Evolutionary conservation across 345 rosid genomes (phyloP), one percentile per base, ranked within the genome.

Genomic region (Gossypium stocksii): DNA sequence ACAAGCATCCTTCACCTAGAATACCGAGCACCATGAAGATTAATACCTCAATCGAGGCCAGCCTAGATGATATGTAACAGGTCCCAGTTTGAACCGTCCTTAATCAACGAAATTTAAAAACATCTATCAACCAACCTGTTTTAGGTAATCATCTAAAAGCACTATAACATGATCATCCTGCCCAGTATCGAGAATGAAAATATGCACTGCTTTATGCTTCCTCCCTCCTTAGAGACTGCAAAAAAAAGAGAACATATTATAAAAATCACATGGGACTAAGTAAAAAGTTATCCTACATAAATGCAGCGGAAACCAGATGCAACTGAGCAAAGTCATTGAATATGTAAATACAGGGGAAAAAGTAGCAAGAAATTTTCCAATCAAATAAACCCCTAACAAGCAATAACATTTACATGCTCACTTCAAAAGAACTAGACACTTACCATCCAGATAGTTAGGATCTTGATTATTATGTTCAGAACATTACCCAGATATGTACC

Each of bases 161-260:
- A 93, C 85, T 27, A 93, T 82, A 2, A 88, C 97, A 61, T 91
- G 96, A 81, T 93, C 97, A 81, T 93, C 93, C 79, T 95, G 92
- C 74, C 94, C 98, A n/a, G 90, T 89, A 82, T 85, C 90, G 44
- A 94, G 80, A 62, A 91, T 92, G 81, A 94, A 94, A 79, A 94
- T 69, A 38, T 93, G 92, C 80, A 34, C 1, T 34, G 41, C 41
- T 93, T 74, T 20, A 53, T 66, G 84, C 82, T 77, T 89, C 89
- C 52, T 85, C 90, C 84, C 97, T 90, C 77, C 86, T 89, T 76
- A 89, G 82, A 23, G 88, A 79, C 96, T 90, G 81, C 81, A 78
- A 23, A 77, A 34, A 34, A 38, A 68, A 13, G 12, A 61, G 67
- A 70, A 59, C 5, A 41, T 38, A 79, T 66, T 0, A 20, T 17